These are phyloP conservation scores for Paramecium octaurelia DNA, from an alignment of 73 alveolate species.

Conservation along the genomic window DNA sequence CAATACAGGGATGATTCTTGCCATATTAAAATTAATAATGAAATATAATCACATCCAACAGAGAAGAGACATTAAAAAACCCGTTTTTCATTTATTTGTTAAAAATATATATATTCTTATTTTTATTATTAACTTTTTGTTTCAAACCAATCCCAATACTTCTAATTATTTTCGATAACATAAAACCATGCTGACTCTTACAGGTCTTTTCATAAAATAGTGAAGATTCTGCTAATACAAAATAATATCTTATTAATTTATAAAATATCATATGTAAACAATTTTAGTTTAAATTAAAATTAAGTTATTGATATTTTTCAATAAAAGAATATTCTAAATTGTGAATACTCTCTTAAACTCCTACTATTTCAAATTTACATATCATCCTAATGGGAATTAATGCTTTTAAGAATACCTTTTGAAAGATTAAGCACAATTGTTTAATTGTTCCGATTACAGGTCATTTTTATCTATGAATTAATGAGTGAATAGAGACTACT, in stretches of 20 bases:
- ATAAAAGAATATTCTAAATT: neutral
- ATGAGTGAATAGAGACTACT: neutral
- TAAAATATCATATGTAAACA: neutral
- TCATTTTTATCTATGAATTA: neutral
- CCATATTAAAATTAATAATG: neutral
- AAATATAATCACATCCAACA: neutral
- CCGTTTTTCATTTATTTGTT: constrained; percentile 10
- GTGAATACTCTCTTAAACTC: neutral
- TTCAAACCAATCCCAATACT: neutral
- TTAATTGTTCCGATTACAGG: neutral
- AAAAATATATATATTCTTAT: neutral
- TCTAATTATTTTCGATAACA: neutral
- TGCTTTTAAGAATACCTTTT: no score
- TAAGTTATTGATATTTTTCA: neutral
- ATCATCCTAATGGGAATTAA: no score
- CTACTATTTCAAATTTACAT: neutral
- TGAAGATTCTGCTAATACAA: neutral
- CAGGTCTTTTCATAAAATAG: neutral
- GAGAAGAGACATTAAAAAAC: constrained; percentile 18
- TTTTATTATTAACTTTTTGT: neutral
- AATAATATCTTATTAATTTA: neutral
- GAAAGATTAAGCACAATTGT: neutral
- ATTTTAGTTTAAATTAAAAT: neutral
- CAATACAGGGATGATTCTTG: neutral
- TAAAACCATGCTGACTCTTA: neutral